These are phyloP conservation scores for Hippophae tibetana DNA, from an alignment of 306 rosid genomes.

Conservation along the genomic window DNA sequence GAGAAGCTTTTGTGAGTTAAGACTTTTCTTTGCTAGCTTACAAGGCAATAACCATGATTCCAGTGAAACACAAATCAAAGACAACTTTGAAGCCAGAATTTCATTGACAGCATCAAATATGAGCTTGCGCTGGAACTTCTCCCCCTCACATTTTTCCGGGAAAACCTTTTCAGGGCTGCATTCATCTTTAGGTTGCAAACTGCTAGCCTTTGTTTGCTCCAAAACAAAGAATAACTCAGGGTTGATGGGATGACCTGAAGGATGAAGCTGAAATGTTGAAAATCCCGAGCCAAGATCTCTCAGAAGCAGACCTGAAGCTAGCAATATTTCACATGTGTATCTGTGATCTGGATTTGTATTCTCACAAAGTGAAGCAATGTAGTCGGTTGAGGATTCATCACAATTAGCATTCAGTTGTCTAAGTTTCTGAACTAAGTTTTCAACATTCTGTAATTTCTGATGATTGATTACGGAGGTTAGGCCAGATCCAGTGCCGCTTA, in stretches of 20 bases:
- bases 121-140: slow-evolving; percentile 62
- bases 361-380: slow-evolving; percentile 73
- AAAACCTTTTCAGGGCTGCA: slow-evolving; percentile 24
- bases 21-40: slow-evolving; percentile 48
- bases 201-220: slow-evolving; percentile 82
- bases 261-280: slow-evolving; percentile 62
- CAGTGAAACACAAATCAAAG: slow-evolving; percentile 19
- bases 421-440: slow-evolving; percentile 73
- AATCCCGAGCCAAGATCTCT: slow-evolving; percentile 62
- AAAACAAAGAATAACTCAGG: slow-evolving; percentile 75
- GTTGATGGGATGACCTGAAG: slow-evolving; percentile 71
- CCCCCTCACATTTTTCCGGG: slow-evolving; percentile 24
- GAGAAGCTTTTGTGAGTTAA: slow-evolving; percentile 67
- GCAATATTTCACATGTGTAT: slow-evolving; percentile 71
- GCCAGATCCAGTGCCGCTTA: slow-evolving; percentile 30
- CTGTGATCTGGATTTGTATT: slow-evolving; percentile 69
- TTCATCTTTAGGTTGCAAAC: slow-evolving; percentile 47
- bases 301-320: slow-evolving; percentile 79
- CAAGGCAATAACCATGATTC: slow-evolving; percentile 54
- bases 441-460: slow-evolving; percentile 64
- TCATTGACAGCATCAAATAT: slow-evolving; percentile 81
- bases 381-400: slow-evolving; percentile 66
- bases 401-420: slow-evolving; percentile 60
- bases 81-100: slow-evolving; percentile 47
- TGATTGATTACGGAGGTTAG: slow-evolving; percentile 47